Evolutionary conservation across 108 stramenopile species (phyloP), one percentile per base, ranked within the genome.

Genomic region (Stephanodiscus triporus): DNA sequence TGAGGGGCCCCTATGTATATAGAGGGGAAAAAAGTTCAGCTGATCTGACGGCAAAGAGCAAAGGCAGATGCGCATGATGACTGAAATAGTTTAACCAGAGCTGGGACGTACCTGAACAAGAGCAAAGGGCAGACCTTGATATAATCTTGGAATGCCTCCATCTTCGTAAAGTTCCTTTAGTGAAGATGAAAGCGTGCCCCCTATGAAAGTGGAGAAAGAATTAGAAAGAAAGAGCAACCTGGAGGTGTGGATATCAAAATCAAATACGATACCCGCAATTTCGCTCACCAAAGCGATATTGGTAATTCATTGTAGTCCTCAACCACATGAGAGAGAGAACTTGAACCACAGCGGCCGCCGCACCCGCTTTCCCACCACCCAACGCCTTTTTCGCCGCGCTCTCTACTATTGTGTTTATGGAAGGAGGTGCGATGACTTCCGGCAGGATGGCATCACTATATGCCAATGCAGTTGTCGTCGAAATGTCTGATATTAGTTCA

Each of bases 291-390:
- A 90, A 90, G 26, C 90, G 80, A 82, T 94, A 94, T 66, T 94
- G 93, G 57, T 89, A 87, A 69, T 94, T 97, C 86, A 97, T 94
- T 45, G 89, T 76, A 0, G 99, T 99, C 16, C 99, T 84, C 38
- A 99, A 66, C 99, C 99, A 99, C 99, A 99, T 99, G 54, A 99
- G 86, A 32, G 85, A 80, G 50, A 78, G 66, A 17, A 99, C 98
- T 81, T 97, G 94, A 23, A 92, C 80, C 14, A 93, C 89, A 22
- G 92, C 87, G 30, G 96, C 96, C 19, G 90, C 73, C 48, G 96
- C 96, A 19, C 96, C 96, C 16, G 96, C 94, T 56, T 91, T 91
- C 37, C 96, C 96, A 38, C 96, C 96, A 20, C 91, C 87, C 24
- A 95, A 36, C 45, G 94, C 96, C 56, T 77, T 77, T 58, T 95